Conservation (phyloP, 2,329 filamentous ascomycete species). For the Lecanoromycetidae sp. region DNA sequence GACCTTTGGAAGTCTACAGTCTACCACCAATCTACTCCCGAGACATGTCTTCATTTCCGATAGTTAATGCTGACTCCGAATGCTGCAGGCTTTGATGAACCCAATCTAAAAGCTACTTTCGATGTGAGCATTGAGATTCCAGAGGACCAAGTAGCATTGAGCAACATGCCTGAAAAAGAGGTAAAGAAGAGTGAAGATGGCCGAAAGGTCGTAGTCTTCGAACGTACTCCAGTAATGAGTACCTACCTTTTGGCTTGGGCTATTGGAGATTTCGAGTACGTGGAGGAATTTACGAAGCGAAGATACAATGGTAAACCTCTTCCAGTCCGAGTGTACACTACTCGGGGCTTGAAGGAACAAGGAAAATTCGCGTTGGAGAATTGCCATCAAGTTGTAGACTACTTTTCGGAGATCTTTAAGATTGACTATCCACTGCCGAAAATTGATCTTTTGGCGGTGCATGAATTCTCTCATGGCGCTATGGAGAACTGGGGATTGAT, state of each 20-base stretch:
- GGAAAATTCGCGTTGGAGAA: conserved; percentile 81
- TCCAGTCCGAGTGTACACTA: conserved; percentile 92
- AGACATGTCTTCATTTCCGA: no score
- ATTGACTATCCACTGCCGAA: conserved; percentile 81
- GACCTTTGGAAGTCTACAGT: no score
- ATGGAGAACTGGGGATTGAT: conserved; percentile 98
- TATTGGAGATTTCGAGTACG: conserved; percentile 90
- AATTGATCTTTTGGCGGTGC: conserved; percentile 77
- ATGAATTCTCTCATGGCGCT: conserved; percentile 69
- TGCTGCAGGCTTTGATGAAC: conserved; percentile 96
- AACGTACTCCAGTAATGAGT: conserved; percentile 79
- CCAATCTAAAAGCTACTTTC: conserved; percentile 91
- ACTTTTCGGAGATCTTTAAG: conserved; percentile 62
- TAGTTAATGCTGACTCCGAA: no score
- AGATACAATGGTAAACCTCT: conserved; percentile 84
- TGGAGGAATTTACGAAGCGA: conserved; percentile 80
- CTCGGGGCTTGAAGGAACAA: conserved; percentile 84
- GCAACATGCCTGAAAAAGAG: conserved; percentile 87
- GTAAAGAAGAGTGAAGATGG: conserved; percentile 53
- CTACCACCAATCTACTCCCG: no score
- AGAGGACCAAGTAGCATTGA: conserved; percentile 73
- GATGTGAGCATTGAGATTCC: conserved; percentile 89
- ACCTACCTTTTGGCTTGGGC: conserved; percentile 86
- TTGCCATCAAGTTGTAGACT: conserved; percentile 86
- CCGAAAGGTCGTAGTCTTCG: conserved; percentile 60